Base-by-base conservation (phyloP, 192 early-diverging fungal species). In the Geosiphon pyriformis region DNA sequence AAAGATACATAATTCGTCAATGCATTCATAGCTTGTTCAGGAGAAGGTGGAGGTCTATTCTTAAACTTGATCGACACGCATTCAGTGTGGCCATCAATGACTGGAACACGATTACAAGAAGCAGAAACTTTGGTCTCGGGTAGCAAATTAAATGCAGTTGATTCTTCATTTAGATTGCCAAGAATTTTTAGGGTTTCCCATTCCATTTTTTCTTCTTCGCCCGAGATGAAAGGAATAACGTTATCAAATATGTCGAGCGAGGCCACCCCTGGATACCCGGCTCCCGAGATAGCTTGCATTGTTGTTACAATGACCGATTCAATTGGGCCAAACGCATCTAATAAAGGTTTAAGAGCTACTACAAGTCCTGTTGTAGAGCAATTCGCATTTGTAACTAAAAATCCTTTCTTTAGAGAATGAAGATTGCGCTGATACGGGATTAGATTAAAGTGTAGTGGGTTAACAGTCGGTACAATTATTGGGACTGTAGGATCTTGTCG, bases 121-220 rank as follows among this genome's bases (percentile, higher is more conserved):
- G 96, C 96, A 4, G 92, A 94, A 22, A 98, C 90, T n/a, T 77
- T 78, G 17, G 91, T 86, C 20, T 78, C 71, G 4, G 73, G 46
- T 37, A 88, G 74, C 22, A 82, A 74, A 4, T 73, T 54, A 66
- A 88, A 88, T 15, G 65, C 85, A 32, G 77, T 78, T 12, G 65
- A 67, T 12, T 83, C 79, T 33, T 58, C 42, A 47, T 77, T 75
- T 47, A 94, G 53, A 26, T 72, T 78, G 51, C 94, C 94, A 33
- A 98, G 76, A 62, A 98, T 98, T 83, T 98, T 98, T 49, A 79
- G 74, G 3, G 90, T 88, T 76, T 98, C 96, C 30, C 76, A 90
- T 76, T 98, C 96, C 82, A 98, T 92, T 84, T 98, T 98, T 63
- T 90, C 87, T 76, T 98, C 96, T 73, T 98, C 96, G 59, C 96